phyloP scores from a whole-genome alignment of 2,329 filamentous ascomycete species.

The Septoria linicola region DNA sequence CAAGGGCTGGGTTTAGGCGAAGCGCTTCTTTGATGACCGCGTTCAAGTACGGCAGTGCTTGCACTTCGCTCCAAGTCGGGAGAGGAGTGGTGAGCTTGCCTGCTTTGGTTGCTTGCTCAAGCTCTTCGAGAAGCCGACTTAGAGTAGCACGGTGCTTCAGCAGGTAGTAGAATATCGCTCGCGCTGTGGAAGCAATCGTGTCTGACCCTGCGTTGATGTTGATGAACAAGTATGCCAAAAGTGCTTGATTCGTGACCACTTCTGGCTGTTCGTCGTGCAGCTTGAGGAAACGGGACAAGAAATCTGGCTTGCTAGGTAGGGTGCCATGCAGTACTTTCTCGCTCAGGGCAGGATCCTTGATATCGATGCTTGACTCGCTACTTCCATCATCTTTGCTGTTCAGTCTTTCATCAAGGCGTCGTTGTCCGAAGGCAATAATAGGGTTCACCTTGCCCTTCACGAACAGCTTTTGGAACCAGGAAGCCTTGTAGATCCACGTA shows the following conservation, averaged over 20 bases:
- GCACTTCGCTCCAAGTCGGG: slow-evolving; percentile 20
- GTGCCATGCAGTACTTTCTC: slow-evolving; percentile 28
- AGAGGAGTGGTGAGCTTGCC: slow-evolving; percentile 24
- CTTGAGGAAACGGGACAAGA: slow-evolving; percentile 32
- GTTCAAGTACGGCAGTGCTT: slow-evolving; percentile 29
- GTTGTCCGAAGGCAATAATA: slow-evolving; percentile 30
- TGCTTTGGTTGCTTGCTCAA: slow-evolving; percentile 14
- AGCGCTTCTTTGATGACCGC: slow-evolving; percentile 32
- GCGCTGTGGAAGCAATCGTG: slow-evolving; percentile 19
- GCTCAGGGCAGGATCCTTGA: slow-evolving; percentile 22
- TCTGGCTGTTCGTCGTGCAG: slow-evolving; percentile 31
- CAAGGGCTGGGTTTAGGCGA: slow-evolving; percentile 29
- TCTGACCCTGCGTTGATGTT: slow-evolving; percentile 32
- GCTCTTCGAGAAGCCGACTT: slow-evolving; percentile 19
- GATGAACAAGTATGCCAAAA: slow-evolving; percentile 32
- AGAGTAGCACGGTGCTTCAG: slow-evolving; percentile 15
- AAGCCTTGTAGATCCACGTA: slow-evolving; percentile 29
- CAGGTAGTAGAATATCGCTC: slow-evolving; percentile 19
- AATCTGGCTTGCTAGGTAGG: slow-evolving; percentile 32
- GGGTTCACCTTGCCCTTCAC: slow-evolving; percentile 26
- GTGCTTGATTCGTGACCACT: slow-evolving; percentile 26
- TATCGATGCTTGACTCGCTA: background rate
- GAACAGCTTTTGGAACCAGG: slow-evolving; percentile 26
- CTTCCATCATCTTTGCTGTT: slow-evolving; percentile 16
- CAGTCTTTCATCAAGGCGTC: slow-evolving; percentile 27